phyloP scores from a whole-genome alignment of 129 eudicot species.

The Tanacetum coccineum region DNA sequence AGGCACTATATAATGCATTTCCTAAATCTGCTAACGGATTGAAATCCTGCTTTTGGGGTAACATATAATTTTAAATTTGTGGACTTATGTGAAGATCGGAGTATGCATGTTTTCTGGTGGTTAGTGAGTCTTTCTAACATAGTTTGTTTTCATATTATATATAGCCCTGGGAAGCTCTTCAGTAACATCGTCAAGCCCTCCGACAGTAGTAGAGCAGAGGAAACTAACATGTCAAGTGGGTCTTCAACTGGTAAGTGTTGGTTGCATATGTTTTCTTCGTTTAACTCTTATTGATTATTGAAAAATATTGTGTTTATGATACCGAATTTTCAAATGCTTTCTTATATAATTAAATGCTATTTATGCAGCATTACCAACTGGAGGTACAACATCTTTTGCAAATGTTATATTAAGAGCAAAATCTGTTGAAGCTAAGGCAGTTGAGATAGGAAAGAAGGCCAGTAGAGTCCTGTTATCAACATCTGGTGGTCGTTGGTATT shows the following conservation, averaged over 20 bases:
- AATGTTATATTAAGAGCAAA: constrained; percentile 60
- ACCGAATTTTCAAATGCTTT: background rate
- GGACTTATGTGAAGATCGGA: too few species aligned
- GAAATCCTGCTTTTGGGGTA: background rate
- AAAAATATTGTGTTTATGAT: background rate
- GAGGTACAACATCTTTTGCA: constrained; percentile 64
- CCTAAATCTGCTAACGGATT: background rate
- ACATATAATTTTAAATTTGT: too few species aligned
- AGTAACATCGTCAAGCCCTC: constrained; percentile 65
- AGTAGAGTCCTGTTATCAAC: constrained; percentile 80
- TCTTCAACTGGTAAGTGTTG: constrained; percentile 41
- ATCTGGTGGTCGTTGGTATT: constrained; percentile 84
- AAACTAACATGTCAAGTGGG: constrained; percentile 28
- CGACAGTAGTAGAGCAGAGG: constrained; percentile 46
- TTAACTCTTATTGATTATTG: background rate
- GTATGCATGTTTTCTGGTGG: background rate
- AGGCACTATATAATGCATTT: background rate
- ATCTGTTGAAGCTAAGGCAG: constrained; percentile 50
- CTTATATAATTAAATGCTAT: background rate
- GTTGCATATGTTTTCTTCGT: background rate
- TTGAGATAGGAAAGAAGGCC: constrained; percentile 67
- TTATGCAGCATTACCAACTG: constrained; percentile 29
- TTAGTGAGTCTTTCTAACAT: background rate
- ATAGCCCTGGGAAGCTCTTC: constrained; percentile 74
- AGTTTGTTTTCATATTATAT: background rate